Base-by-base conservation (phyloP, 1,284 basidiomycete species). In the Apiotrichum brassicae region DNA sequence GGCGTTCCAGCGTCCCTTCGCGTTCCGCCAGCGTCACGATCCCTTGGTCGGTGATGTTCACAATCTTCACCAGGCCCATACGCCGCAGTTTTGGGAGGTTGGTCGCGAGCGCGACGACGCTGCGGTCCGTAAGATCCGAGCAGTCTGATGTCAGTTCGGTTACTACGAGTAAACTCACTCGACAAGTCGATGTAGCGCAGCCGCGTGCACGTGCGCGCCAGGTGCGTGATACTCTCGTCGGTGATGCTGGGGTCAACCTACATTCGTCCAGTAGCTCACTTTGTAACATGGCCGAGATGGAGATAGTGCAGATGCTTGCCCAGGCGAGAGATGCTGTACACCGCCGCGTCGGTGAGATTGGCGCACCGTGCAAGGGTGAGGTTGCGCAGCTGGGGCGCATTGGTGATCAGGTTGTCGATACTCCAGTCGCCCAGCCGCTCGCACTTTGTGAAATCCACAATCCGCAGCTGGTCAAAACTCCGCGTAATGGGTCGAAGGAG, bases 121-220 rank as follows among this genome's bases (percentile, higher is more conserved):
- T 90, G 78, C 89, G 82, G 68, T 99, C 95, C 14, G 94, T 97
- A 36, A 99, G 76, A 36, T 83, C 78, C 2, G 82, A 77, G 62
- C 94, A 99, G 74, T 88, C 89, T 92, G 62, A 23, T 32, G 39
- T 61, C 36, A 60, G 57, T 33, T 22, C 13, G 20, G 28, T 14
- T 13, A 14, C 14, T 30, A 30, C 11, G 11, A 11, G 28, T 6
- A 19, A 8, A 81, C 86, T 70, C 56, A 92, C 93, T 94, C 5
- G 95, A 95, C 57, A 99, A 83, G 70, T 99, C 95, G 53, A 99
- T 84, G 69, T 98, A 99, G 59, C 95, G 79, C 50, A 99, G 72
- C n/a, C 95, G 79, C 0, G 89, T 93, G 72, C 95, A 99, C 20
- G 82, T 81, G 35, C 88, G 79, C 4, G 91, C 92, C 16, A 99